These are phyloP conservation scores for Aegilops sharonensis DNA, from an alignment of 176 grass and related monocot species.

Conservation along the genomic window DNA sequence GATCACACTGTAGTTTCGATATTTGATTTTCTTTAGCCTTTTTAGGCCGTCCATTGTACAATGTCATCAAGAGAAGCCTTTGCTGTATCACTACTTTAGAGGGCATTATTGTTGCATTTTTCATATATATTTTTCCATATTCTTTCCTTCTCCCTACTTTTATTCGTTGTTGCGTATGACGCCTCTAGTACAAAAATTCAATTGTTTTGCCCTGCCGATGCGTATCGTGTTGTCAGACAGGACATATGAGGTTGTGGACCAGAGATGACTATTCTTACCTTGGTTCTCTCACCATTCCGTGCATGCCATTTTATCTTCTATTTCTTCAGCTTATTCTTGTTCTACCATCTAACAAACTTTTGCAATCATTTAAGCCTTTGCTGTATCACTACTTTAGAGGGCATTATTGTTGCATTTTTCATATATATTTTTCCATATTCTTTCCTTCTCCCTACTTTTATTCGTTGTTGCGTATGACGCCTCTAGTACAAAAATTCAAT, in stretches of 20 bases:
- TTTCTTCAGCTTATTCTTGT: constrained; percentile 13
- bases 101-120: background rate
- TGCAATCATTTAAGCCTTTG: background rate
- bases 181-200: background rate
- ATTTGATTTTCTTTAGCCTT: background rate
- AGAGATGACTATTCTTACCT: background rate
- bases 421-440: background rate
- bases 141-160: background rate
- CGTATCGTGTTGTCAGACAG: background rate
- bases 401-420: background rate
- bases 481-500: background rate
- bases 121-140: background rate
- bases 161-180: background rate
- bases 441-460: background rate
- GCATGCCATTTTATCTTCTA: background rate
- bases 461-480: background rate
- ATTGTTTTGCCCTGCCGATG: constrained; percentile 3
- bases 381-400: constrained; percentile 11
- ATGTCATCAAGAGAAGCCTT: constrained; percentile 18
- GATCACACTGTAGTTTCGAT: background rate
- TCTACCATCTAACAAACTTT: background rate
- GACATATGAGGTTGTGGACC: background rate
- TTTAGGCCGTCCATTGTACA: constrained; percentile 8
- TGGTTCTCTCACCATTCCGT: background rate
- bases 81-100: constrained; percentile 8